Evolutionary conservation across 495 filamentous ascomycete genomes (phyloP).

Genomic region (Melanomma pulvis-pyrius): DNA sequence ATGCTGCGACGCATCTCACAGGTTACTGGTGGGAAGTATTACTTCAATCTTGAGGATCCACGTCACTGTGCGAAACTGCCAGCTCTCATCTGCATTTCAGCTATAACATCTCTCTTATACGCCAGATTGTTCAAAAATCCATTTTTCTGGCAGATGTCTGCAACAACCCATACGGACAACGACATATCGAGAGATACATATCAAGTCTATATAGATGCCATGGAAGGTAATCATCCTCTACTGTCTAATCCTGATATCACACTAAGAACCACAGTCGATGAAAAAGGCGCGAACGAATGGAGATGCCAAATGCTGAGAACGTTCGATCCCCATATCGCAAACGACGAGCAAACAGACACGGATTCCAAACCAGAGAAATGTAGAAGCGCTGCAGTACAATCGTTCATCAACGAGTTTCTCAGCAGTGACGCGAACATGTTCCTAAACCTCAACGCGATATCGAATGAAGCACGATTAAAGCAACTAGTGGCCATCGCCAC

Average conservation of each 20-base stretch:
- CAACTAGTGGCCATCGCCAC: not conserved
- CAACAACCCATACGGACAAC: not conserved
- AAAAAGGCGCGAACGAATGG: slow-evolving; percentile 3
- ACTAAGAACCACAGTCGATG: not conserved
- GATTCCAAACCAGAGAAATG: slow-evolving; percentile 1
- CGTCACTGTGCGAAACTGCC: not conserved
- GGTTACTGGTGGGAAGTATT: not conserved
- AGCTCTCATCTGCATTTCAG: not conserved
- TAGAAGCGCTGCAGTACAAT: not conserved
- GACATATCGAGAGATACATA: not conserved
- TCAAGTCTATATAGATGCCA: not conserved
- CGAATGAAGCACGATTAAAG: not conserved
- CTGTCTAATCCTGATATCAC: not conserved
- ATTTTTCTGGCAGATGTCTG: not conserved
- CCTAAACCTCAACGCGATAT: not conserved
- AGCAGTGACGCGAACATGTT: not conserved
- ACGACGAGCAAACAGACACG: not conserved
- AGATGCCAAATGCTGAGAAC: slow-evolving; percentile 6
- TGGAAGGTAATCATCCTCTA: not conserved
- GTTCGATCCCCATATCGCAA: not conserved
- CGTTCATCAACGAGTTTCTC: not conserved
- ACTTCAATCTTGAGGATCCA: not conserved
- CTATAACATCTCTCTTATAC: not conserved
- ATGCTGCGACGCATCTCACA: not conserved
- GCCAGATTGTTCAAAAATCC: not conserved